A percentile compares a stretch with the other conserved stretches of the same genome.
These are phyloP conservation scores for Coemansia furcata DNA, from an alignment of 192 early-diverging fungal species.

Conservation along the genomic window DNA sequence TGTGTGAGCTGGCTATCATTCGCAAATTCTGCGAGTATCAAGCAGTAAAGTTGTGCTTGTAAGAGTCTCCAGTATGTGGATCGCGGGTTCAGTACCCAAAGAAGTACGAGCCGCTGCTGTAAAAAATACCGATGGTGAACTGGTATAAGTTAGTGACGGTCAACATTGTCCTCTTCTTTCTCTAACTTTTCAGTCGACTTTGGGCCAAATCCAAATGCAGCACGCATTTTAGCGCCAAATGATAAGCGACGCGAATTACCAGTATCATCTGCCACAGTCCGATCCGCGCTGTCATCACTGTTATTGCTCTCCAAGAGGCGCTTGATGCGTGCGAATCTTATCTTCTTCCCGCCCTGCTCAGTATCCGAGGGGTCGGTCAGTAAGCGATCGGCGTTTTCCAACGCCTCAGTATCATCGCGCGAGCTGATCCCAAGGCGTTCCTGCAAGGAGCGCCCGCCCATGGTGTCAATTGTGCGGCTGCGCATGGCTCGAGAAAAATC, in stretches of 20 bases:
- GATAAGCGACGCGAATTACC: constrained; percentile 4
- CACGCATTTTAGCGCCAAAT: constrained; percentile 38
- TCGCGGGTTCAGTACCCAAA: constrained; percentile 22
- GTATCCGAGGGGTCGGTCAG: constrained; percentile 16
- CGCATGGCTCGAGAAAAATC: constrained; percentile 21
- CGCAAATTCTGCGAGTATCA: too few relatives aligned
- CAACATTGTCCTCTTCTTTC: not conserved
- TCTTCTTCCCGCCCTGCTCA: constrained; percentile 24
- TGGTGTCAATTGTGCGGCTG: not conserved
- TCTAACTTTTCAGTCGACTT: not conserved
- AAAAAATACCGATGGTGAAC: not conserved
- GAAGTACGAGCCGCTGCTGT: constrained; percentile 11
- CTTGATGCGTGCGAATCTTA: constrained; percentile 31
- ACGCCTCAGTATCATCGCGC: constrained; percentile 12
- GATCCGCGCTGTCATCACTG: not conserved
- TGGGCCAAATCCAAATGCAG: constrained; percentile 24
- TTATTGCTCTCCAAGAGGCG: constrained; percentile 12
- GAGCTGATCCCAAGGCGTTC: constrained; percentile 13
- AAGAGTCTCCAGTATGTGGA: not conserved
- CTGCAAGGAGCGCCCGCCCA: constrained; percentile 13
- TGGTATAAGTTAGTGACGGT: not conserved
- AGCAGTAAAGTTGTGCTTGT: too few relatives aligned
- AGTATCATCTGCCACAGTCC: not conserved
- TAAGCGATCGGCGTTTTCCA: constrained; percentile 19
- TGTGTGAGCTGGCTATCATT: not conserved